Evolutionary conservation across 1,139 yeast species (phyloP).

Genomic region (Suhomyces choctaworum): DNA sequence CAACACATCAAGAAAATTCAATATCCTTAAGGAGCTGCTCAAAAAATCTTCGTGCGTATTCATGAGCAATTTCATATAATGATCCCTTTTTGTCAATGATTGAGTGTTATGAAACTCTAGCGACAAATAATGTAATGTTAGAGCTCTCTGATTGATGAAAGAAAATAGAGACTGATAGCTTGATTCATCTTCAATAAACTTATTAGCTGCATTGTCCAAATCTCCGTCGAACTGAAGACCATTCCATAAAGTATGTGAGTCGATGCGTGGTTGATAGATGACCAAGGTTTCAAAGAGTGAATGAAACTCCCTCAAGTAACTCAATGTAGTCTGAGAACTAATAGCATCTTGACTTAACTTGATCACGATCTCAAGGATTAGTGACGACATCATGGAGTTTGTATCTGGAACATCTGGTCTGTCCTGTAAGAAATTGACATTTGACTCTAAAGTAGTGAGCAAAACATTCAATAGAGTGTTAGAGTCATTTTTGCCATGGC

Average conservation of each 20-base stretch:
- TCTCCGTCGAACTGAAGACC: conserved; percentile 45
- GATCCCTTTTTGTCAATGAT: conserved; percentile 54
- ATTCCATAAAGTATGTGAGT: conserved; percentile 52
- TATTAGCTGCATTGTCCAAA: conserved; percentile 29
- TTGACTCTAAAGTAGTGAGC: conserved; percentile 47
- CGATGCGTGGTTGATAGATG: conserved; percentile 55
- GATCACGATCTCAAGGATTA: conserved; percentile 60
- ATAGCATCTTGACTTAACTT: conserved; percentile 57
- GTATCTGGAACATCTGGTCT: conserved; percentile 49
- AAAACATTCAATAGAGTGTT: conserved; percentile 58
- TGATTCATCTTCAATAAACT: conserved; percentile 33
- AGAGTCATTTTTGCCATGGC: conserved; percentile 14
- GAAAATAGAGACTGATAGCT: conserved; percentile 58
- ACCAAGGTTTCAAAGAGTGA: conserved; percentile 55
- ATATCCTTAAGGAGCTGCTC: conserved; percentile 59
- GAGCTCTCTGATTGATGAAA: conserved; percentile 63
- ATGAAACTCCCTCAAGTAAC: conserved; percentile 47
- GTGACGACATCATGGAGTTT: conserved; percentile 57
- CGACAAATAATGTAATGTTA: conserved; percentile 66
- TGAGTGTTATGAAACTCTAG: conserved; percentile 70
- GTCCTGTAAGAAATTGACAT: conserved; percentile 44
- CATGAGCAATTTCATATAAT: conserved; percentile 55
- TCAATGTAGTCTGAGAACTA: conserved; percentile 54
- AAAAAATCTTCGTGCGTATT: conserved; percentile 43
- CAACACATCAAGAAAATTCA: conserved; percentile 68